Conservation (phyloP, 2,329 filamentous ascomycete genomes). For the Clonostachys byssicola region DNA sequence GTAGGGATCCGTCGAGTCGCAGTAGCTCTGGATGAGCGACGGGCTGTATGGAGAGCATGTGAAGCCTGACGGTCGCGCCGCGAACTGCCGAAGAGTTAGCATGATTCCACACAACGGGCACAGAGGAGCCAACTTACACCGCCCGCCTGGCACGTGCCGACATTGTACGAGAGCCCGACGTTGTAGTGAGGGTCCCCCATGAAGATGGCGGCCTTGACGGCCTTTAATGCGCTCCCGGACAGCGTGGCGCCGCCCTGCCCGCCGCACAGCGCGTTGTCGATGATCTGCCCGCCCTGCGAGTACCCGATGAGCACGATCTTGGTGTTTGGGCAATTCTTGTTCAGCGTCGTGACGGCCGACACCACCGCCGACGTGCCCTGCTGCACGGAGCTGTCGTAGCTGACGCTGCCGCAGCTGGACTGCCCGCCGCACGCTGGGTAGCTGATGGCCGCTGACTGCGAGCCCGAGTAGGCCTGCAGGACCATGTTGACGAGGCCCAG, state of each 20-base stretch:
- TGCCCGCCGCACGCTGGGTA: conserved; percentile 63
- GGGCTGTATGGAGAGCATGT: conserved; percentile 46
- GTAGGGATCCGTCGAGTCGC: conserved; percentile 59
- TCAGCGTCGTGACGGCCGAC: conserved; percentile 53
- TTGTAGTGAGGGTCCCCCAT: conserved; percentile 60
- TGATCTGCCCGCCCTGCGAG: conserved; percentile 60
- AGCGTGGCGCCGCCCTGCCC: conserved; percentile 19
- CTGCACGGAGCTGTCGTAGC: conserved; percentile 54
- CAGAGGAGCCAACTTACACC: conserved; percentile 39
- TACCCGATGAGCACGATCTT: conserved; percentile 59
- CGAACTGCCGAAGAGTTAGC: conserved; percentile 41
- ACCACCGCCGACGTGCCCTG: conserved; percentile 56
- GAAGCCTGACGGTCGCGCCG: conserved; percentile 53
- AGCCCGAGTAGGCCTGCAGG: conserved; percentile 37
- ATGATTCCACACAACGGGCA: not conserved
- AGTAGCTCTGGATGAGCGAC: conserved; percentile 54
- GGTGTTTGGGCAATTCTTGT: conserved; percentile 50
- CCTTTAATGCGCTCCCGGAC: conserved; percentile 39
- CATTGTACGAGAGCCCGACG: conserved; percentile 50
- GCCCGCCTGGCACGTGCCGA: conserved; percentile 52
- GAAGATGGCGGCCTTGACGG: conserved; percentile 60
- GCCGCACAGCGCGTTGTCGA: conserved; percentile 60
- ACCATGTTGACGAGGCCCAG: conserved; percentile 45
- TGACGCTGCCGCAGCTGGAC: conserved; percentile 49
- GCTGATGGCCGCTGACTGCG: conserved; percentile 48